Evolutionary conservation across 805 yeast genomes (phyloP), one percentile per base, ranked within the genome.

Genomic region (Candida boleticola): DNA sequence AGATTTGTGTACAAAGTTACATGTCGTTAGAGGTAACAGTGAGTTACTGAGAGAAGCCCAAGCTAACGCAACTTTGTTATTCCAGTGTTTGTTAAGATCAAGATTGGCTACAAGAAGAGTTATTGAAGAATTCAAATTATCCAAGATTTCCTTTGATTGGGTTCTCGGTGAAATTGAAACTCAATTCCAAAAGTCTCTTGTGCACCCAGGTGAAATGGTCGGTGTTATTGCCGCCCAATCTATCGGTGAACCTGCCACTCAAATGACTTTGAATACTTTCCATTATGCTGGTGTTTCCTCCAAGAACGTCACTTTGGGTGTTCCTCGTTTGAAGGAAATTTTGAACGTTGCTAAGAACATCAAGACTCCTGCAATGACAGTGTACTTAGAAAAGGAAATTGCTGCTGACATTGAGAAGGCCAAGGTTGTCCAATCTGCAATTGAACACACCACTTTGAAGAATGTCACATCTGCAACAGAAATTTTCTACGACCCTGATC

Each of bases 351-450:
- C 99, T 9, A 93, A 93, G 73, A 92, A 88, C 57, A 90, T 93
- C 76, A 93, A 92, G 70, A 93, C 99, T n/a, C 99, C 99, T n/a
- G 95, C 97, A 11, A 74, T 92, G 61, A 89, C 97, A 7, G 96
- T 92, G n/a, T 93, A 90, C 62, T 71, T 93, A 62, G 76, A 87
- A 37, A 82, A 83, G 4, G 92, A 81, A 31, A 76, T 83, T 48
- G 90, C 96, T 4, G 76, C 79, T 37, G 96, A 93, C 55, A 92
- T 90, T 64, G 97, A 90, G 63, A 82, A 76, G 66, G 98, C 99
- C 9, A 93, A 93, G 73, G 83, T 84, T 35, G 88, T 93, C 34
- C 97, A 95, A 72, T 87, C 97, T 46, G 95, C 97, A 0, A 92
- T 93, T 58, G 98, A 93, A 64, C 98, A 93, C 55, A 93, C 99